phyloP scores from a whole-genome alignment of 306 rosid genomes.

The Pyrus communis region DNA sequence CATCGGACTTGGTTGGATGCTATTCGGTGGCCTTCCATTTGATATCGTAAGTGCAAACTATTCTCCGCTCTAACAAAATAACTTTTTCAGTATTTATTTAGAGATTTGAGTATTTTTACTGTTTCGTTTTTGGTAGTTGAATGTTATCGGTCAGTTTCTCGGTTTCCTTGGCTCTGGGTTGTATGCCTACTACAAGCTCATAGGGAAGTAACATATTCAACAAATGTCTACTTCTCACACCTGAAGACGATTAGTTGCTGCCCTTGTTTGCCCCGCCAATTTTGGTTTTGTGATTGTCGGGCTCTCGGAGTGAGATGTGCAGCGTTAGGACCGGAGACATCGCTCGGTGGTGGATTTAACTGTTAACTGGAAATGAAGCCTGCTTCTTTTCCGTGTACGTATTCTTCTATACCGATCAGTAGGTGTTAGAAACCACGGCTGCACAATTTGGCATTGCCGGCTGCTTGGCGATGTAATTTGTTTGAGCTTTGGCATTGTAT shows the following conservation, averaged over 20 bases:
- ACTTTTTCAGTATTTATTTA: not conserved
- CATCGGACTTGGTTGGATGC: constrained; percentile 81
- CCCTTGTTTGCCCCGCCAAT: not conserved
- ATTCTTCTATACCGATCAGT: not conserved
- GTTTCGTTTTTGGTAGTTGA: constrained; percentile 51
- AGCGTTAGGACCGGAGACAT: not conserved
- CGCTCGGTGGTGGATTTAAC: not conserved
- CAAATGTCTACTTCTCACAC: constrained; percentile 10
- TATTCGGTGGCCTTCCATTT: constrained; percentile 89
- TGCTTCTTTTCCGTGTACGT: not conserved
- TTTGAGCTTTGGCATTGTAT: constrained; percentile 13
- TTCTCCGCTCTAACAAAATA: not conserved
- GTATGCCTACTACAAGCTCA: constrained; percentile 78
- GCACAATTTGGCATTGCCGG: not conserved
- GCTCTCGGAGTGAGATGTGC: not conserved
- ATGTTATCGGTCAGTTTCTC: constrained; percentile 64
- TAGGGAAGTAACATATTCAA: constrained; percentile 50
- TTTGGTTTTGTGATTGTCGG: not conserved
- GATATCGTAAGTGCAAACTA: constrained; percentile 36
- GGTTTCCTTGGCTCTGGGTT: constrained; percentile 82
- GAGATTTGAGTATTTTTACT: not conserved
- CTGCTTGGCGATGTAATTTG: constrained; percentile 1
- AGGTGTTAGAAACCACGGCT: not conserved
- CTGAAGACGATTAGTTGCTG: constrained; percentile 1
- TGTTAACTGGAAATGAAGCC: constrained; percentile 4